Evolutionary conservation across 2,329 filamentous ascomycete genomes (phyloP), one percentile per base, ranked within the genome.

Genomic region (Neopestalotiopsis sp.): DNA sequence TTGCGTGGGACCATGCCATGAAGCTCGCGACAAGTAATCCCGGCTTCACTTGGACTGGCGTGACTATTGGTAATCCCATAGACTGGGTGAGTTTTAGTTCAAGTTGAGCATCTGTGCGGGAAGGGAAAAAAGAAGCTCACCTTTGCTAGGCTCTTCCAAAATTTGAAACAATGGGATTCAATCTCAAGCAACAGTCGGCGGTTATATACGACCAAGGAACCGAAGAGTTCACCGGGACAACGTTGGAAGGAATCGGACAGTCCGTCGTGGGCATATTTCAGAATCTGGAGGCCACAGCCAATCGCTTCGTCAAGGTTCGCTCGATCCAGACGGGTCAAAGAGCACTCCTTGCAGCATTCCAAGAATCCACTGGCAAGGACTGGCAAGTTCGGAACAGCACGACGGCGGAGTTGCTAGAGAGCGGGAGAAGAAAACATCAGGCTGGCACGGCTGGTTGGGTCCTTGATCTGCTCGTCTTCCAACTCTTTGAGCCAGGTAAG

Each of bases 91-190:
- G 74, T 52, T 9, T 52, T 9, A 20, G 17, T 52, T 10, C 45
- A 30, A 32, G 14, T n/a, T 65, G 20, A 28, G n/a, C 12, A 14
- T 17, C n/a, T 59, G 20, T 7, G 12, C 6, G 6, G 4, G 32
- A 10, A 38, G 34, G 10, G 10, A 3, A 28, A 52, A 17, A 13
- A 12, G 62, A 20, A 20, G 30, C 5, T 24, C n/a, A 28, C 32
- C 30, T 32, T 7, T 1, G 17, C 30, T 4, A 74, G 72, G 71
- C 72, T 9, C 45, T 73, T 2, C 45, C 38, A 17, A 68, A 57
- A 6, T 78, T 78, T 58, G 69, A 75, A 2, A 32, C 69, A 1
- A 78, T 78, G 76, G 77, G 77, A 4, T 79, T 78, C 66, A 72
- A 76, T 52, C 49, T 75, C 58, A 62, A 69, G 9, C 69, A 72